A percentile compares a stretch with the other conserved stretches of the same genome.
Conservation (phyloP, 352 stramenopile genomes). For the Globisporangium splendens region DNA sequence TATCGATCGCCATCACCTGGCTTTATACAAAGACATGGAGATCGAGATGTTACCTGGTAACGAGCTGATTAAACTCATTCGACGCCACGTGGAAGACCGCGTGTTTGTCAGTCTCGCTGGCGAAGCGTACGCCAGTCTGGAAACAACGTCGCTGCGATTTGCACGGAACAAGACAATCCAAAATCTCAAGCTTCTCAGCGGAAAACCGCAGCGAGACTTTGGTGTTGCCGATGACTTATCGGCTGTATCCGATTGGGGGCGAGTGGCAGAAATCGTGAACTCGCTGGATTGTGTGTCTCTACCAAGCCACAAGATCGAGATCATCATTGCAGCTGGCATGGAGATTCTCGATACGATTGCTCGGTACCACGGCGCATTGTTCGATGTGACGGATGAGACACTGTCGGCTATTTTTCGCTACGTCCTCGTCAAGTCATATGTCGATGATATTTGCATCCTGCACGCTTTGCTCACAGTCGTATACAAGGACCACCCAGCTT, state of each 20-base stretch:
- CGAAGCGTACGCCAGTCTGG: constrained; percentile 52
- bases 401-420: constrained; percentile 69
- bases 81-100: constrained; percentile 74
- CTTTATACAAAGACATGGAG: constrained; percentile 56
- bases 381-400: constrained; percentile 55
- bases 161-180: constrained; percentile 29
- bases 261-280: constrained; percentile 50
- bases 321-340: constrained; percentile 57
- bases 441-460: constrained; percentile 53
- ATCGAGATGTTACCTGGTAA: constrained; percentile 69
- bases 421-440: constrained; percentile 55
- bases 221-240: constrained; percentile 63
- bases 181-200: constrained; percentile 63
- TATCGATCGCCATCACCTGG: constrained; percentile 62
- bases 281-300: constrained; percentile 75
- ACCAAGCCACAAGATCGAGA: constrained; percentile 79
- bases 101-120: constrained; percentile 65
- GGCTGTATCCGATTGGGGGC: constrained; percentile 50
- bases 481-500: constrained; percentile 68
- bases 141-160: constrained; percentile 34
- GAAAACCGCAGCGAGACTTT: constrained; percentile 53
- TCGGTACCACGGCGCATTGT: constrained; percentile 46
- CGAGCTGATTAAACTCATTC: constrained; percentile 70
- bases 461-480: constrained; percentile 52
- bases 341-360: constrained; percentile 48